A percentile compares a stretch with the other conserved stretches of the same genome.
phyloP scores from a whole-genome alignment of 768 basidiomycete genomes.

The Trametes punicea region DNA sequence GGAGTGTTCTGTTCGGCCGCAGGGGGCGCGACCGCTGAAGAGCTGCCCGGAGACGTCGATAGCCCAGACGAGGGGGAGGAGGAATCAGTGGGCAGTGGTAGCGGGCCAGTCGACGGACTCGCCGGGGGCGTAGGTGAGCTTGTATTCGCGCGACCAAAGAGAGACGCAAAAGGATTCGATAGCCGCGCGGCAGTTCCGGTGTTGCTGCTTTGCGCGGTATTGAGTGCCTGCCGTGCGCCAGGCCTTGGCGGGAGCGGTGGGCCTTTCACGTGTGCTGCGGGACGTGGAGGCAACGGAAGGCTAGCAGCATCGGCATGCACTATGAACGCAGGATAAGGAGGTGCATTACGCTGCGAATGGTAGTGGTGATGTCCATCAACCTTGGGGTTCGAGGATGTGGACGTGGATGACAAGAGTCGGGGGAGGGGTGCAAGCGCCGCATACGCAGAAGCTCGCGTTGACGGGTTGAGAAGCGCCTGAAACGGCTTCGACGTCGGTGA shows the following conservation, averaged over 20 bases:
- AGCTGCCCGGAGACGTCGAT: conserved; percentile 24
- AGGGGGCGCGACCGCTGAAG: conserved; percentile 28
- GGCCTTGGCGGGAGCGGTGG: conserved; percentile 46
- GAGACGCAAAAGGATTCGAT: conserved; percentile 72
- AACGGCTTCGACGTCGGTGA: conserved; percentile 41
- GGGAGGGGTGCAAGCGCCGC: conserved; percentile 57
- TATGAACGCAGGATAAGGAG: conserved; percentile 25
- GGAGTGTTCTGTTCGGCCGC: conserved; percentile 29
- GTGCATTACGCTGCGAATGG: conserved; percentile 1
- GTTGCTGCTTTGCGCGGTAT: not conserved
- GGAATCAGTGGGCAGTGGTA: conserved; percentile 19
- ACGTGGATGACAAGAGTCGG: conserved; percentile 34
- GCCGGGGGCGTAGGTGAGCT: conserved; percentile 31
- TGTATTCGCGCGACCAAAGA: conserved; percentile 55
- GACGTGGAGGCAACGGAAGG: conserved; percentile 30
- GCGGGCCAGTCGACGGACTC: conserved; percentile 18
- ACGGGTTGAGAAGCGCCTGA: conserved; percentile 35
- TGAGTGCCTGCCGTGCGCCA: conserved; percentile 8
- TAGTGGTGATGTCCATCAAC: conserved; percentile 10
- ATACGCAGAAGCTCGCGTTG: conserved; percentile 36
- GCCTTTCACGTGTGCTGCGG: conserved; percentile 39
- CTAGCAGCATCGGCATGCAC: conserved; percentile 24
- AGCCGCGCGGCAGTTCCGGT: conserved; percentile 43
- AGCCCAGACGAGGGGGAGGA: not conserved
- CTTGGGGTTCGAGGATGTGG: conserved; percentile 16